Evolutionary conservation across 805 yeast species (phyloP).

Genomic region (Metschnikowia similis): DNA sequence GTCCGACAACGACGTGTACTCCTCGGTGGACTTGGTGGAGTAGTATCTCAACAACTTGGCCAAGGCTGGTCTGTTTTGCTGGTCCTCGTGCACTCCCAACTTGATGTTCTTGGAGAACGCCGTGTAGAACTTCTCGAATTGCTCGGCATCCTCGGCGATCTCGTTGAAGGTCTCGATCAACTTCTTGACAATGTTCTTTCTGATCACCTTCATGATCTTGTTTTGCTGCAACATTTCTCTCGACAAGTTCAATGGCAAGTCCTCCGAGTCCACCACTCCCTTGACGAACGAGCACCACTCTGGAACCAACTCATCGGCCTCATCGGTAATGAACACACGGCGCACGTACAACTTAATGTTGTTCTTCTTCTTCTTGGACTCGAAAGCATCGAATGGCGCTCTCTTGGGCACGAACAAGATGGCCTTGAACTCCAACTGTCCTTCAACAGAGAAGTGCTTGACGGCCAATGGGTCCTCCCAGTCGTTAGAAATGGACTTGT

Average conservation of each 20-base stretch:
- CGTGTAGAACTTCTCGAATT: conserved; percentile 95
- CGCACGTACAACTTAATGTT: conserved; percentile 98
- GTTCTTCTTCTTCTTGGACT: conserved; percentile 97
- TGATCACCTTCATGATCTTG: conserved; percentile 98
- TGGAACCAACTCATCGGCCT: conserved; percentile 98
- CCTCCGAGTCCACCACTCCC: conserved; percentile 99
- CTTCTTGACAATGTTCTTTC: conserved; percentile 98
- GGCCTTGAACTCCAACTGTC: conserved; percentile 99
- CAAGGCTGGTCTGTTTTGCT: conserved; percentile 93
- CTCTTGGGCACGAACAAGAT: conserved; percentile 96
- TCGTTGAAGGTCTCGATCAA: conserved; percentile 97
- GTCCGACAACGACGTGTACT: conserved; percentile 90
- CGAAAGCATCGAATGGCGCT: conserved; percentile 98
- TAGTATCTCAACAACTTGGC: conserved; percentile 95
- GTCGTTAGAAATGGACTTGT: conserved; percentile 98
- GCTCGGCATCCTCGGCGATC: conserved; percentile 98
- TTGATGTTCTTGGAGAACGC: conserved; percentile 98
- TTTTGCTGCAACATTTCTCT: conserved; percentile 99
- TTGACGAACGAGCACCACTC: conserved; percentile 96
- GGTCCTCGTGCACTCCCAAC: conserved; percentile 98
- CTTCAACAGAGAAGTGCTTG: conserved; percentile 99
- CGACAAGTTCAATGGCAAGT: conserved; percentile 97
- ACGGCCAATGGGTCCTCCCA: conserved; percentile 99
- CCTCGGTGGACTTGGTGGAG: conserved; percentile 94
- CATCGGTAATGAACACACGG: conserved; percentile 99